These are phyloP conservation scores for Spathaspora sp. DNA, from an alignment of 1,139 yeast genomes.

Conservation along the genomic window DNA sequence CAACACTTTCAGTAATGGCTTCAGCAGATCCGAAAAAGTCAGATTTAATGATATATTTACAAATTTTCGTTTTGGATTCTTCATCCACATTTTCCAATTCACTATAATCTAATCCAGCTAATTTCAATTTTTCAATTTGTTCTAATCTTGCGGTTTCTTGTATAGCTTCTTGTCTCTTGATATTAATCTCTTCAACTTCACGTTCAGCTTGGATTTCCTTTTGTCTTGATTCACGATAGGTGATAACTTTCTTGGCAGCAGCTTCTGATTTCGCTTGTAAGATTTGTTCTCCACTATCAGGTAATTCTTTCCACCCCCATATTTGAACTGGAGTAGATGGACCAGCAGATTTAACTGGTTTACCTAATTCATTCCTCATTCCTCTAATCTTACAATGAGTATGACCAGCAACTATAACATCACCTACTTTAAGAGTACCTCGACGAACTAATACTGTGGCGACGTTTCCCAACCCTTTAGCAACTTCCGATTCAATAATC, in stretches of 20 bases:
- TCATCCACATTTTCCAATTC: conserved; percentile 21
- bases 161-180: conserved; percentile 47
- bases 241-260: conserved; percentile 71
- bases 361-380: conserved; percentile 77
- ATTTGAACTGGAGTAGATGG: conserved; percentile 93
- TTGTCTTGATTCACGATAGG: conserved; percentile 56
- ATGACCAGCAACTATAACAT: conserved; percentile 75
- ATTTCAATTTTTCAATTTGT: conserved; percentile 52
- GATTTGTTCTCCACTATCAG: conserved; percentile 87
- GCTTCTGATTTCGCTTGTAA: conserved; percentile 75
- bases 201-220: conserved; percentile 61
- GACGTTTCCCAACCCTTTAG: conserved; percentile 80
- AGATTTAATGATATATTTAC: conserved; percentile 75
- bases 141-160: conserved; percentile 51
- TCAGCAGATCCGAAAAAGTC: conserved; percentile 80
- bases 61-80: conserved; percentile 25
- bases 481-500: conserved; percentile 82
- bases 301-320: conserved; percentile 93
- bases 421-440: conserved; percentile 74
- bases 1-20: conserved; percentile 70
- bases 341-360: conserved; percentile 60
- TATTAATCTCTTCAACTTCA: conserved; percentile 72
- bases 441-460: conserved; percentile 83
- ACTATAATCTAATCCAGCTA: conserved; percentile 54
- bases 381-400: conserved; percentile 85